Evolutionary conservation across 495 filamentous ascomycete species (phyloP), one percentile per base, ranked within the genome.

Genomic region (Amorphotheca resinae): DNA sequence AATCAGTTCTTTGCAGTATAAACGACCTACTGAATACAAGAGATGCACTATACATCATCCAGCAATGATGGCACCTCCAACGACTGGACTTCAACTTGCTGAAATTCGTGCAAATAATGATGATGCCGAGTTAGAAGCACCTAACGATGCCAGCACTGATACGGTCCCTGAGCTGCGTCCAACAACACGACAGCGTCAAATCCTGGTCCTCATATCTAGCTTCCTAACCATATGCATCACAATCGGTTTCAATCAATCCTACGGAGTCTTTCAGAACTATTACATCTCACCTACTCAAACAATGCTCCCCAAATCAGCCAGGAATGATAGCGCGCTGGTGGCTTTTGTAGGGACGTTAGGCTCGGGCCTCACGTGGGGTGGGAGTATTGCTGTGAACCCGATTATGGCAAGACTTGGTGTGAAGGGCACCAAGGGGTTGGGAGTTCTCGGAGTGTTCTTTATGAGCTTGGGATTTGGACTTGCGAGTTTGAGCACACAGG

Each of bases 281-380:
- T 72, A 70, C 46, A 62, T 65, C 38, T 65, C 67, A 3, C 26
- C 62, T 1, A 50, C 48, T 8, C 61, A 64, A 37, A 49, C 61
- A 6, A 45, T 68, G n/a, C 54, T 68, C 2, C 60, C 62, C 1
- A 33, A 54, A 2, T 60, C 62, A 9, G 46, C 55, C 3, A 22
- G 21, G 1, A 14, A 34, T 18, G 47, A 49, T 2, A 58, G 53
- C 4, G 65, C 68, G 0, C 47, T 69, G 22, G 55, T 70, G 14
- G 65, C 64, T n/a, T 69, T 72, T 45, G 64, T 72, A 8, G 65
- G 67, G 26, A 70, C 68, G 16, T 50, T 72, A 14, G 64, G 66
- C 25, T 59, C 59, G 14, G 67, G 68, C 5, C 53, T 70, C 17
- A 72, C 68, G 3, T 72, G 68, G 68, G 65, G 59, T 1, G 68